Conservation (phyloP, 148 eudicot species). For the Chenopodium suecicum region DNA sequence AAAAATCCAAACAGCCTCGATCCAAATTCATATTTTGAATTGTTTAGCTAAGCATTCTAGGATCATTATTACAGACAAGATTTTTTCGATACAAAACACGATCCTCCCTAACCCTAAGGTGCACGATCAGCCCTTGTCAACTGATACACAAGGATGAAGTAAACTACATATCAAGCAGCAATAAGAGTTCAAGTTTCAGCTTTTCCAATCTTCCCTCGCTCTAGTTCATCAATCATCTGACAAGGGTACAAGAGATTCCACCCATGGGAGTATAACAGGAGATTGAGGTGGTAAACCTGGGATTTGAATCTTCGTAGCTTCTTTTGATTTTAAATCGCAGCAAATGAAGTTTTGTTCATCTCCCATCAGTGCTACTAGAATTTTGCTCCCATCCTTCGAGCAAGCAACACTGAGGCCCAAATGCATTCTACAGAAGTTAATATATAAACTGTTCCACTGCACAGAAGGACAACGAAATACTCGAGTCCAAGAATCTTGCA, state of each 20-base stretch:
- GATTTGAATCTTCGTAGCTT: background rate
- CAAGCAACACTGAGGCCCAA: background rate
- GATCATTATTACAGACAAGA: too few relatives aligned
- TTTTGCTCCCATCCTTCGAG: background rate
- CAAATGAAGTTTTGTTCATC: background rate
- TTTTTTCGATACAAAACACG: too few relatives aligned
- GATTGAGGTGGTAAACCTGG: background rate
- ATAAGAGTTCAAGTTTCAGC: too few relatives aligned
- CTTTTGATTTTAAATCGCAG: background rate
- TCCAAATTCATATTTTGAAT: too few relatives aligned
- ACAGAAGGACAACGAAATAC: background rate
- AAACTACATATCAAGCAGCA: too few relatives aligned
- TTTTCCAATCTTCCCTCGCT: too few relatives aligned
- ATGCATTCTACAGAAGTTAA: background rate
- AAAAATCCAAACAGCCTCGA: too few relatives aligned
- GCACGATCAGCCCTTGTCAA: too few relatives aligned
- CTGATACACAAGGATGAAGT: too few relatives aligned
- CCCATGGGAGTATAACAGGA: background rate
- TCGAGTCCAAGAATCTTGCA: background rate
- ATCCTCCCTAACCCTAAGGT: too few relatives aligned
- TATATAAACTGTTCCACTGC: background rate
- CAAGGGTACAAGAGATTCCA: constrained; percentile 2
- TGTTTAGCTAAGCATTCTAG: too few relatives aligned
- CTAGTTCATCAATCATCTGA: too few relatives aligned
- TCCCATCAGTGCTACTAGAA: background rate